A percentile compares a stretch with the other conserved stretches of the same genome.
Evolutionary conservation across 2,329 filamentous ascomycete species (phyloP).

Genomic region (Pseudophaeomoniella oleicola): DNA sequence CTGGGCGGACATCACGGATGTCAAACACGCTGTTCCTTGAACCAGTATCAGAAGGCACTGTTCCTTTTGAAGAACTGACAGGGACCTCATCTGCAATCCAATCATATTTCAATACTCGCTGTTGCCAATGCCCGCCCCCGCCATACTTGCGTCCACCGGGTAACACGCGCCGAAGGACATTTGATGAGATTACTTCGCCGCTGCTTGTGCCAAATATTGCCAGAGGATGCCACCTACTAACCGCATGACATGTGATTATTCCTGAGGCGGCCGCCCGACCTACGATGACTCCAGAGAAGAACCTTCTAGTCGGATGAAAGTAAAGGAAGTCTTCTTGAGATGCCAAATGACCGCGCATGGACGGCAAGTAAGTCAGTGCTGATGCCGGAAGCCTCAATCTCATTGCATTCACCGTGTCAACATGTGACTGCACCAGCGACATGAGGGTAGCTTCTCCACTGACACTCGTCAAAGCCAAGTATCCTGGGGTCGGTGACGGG

Average conservation of each 20-base stretch:
- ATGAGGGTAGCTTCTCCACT: constrained; percentile 39
- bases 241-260: neutral
- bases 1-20: constrained; percentile 11
- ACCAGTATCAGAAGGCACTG: constrained; percentile 1
- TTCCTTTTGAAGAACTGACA: constrained; percentile 2
- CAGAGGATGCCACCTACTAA: constrained; percentile 2
- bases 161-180: constrained; percentile 35
- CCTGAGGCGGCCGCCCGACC: neutral
- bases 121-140: constrained; percentile 30
- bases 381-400: neutral
- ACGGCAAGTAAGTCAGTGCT: neutral
- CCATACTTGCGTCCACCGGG: constrained; percentile 17
- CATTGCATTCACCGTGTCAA: neutral
- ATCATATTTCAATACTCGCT: constrained; percentile 44
- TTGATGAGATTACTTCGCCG: constrained; percentile 36
- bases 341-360: constrained; percentile 2
- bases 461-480: constrained; percentile 37
- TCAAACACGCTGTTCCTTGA: constrained; percentile 6
- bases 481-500: constrained; percentile 36
- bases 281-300: constrained; percentile 29
- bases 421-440: constrained; percentile 18
- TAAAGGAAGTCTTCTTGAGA: constrained; percentile 7
- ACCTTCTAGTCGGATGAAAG: constrained; percentile 12
- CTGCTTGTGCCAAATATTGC: constrained; percentile 29
- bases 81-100: constrained; percentile 25